Conservation (phyloP, 2,329 filamentous ascomycete genomes). For the Thielaviopsis punctulata region DNA sequence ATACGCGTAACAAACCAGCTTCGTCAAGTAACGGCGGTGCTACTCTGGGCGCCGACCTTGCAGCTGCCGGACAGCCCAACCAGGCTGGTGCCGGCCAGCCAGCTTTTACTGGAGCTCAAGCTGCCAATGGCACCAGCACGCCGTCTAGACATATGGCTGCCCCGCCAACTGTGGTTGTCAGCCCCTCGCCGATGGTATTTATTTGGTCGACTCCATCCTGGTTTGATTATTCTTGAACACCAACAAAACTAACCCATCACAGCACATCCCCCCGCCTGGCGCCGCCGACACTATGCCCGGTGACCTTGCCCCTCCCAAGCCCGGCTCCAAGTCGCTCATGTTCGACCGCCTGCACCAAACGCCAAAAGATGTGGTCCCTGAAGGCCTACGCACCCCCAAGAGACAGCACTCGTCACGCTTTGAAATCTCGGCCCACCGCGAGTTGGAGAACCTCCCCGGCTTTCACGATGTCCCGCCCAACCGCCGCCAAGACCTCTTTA, state of each 20-base stretch:
- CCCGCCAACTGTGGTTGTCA: constrained; percentile 83
- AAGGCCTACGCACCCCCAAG: constrained; percentile 87
- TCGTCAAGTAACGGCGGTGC: background rate
- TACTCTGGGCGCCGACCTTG: constrained; percentile 1
- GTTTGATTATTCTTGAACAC: background rate
- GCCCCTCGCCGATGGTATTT: constrained; percentile 77
- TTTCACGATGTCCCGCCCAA: constrained; percentile 97
- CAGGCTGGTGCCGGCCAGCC: constrained; percentile 17
- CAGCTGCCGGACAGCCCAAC: constrained; percentile 21
- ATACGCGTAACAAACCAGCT: constrained; percentile 61
- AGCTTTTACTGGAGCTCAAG: constrained; percentile 21
- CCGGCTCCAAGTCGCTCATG: constrained; percentile 72
- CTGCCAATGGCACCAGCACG: constrained; percentile 33
- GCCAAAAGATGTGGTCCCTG: constrained; percentile 79
- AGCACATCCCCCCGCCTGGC: constrained; percentile 87
- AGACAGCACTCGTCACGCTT: constrained; percentile 95
- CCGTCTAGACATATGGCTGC: constrained; percentile 46
- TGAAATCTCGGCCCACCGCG: constrained; percentile 90
- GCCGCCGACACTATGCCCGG: constrained; percentile 96
- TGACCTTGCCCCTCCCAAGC: constrained; percentile 85
- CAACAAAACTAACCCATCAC: background rate
- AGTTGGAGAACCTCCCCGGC: constrained; percentile 90
- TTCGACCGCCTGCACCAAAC: constrained; percentile 83
- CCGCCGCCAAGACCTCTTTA: constrained; percentile 87
- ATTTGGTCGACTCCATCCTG: background rate